A percentile compares a stretch with the other conserved stretches of the same genome.
Conservation (phyloP, 768 basidiomycete genomes). For the Russula emetica region DNA sequence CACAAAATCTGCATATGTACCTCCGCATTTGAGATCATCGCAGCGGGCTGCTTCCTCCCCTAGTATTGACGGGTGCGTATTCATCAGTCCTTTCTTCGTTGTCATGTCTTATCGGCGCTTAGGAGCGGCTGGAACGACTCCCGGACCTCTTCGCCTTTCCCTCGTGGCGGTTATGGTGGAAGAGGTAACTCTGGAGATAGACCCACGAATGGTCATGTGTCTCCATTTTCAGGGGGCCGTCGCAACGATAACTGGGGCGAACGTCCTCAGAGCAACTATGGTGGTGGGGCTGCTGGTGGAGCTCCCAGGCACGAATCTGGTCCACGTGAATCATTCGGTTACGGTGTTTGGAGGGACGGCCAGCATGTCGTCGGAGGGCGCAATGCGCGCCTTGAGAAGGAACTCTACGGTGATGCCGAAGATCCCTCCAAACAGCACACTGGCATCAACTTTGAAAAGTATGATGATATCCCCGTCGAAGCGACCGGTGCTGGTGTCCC, state of each 20-base stretch:
- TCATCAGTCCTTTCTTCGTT: constrained; percentile 5
- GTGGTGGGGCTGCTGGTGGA: constrained; percentile 34
- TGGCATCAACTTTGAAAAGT: constrained; percentile 99
- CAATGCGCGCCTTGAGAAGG: constrained; percentile 89
- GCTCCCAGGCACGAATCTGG: constrained; percentile 38
- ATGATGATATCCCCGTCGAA: constrained; percentile 99
- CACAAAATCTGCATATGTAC: constrained; percentile 77
- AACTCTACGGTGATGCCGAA: constrained; percentile 85
- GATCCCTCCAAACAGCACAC: constrained; percentile 90
- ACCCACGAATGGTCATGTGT: constrained; percentile 37
- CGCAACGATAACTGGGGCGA: constrained; percentile 41
- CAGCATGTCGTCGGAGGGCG: constrained; percentile 78
- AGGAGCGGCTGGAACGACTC: constrained; percentile 76
- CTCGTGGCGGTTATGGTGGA: constrained; percentile 41
- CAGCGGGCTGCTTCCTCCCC: constrained; percentile 76
- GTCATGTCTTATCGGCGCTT: constrained; percentile 27
- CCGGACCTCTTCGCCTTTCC: constrained; percentile 56
- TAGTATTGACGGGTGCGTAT: constrained; percentile 49
- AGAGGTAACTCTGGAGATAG: constrained; percentile 45
- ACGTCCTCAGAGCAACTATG: constrained; percentile 39
- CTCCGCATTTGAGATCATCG: constrained; percentile 79
- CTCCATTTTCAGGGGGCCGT: constrained; percentile 39
- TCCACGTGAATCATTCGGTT: constrained; percentile 53
- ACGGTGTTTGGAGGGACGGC: constrained; percentile 85
- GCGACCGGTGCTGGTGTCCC: constrained; percentile 97